Base-by-base conservation (phyloP, 78 protist species). In the Dictyostelium purpureum region DNA sequence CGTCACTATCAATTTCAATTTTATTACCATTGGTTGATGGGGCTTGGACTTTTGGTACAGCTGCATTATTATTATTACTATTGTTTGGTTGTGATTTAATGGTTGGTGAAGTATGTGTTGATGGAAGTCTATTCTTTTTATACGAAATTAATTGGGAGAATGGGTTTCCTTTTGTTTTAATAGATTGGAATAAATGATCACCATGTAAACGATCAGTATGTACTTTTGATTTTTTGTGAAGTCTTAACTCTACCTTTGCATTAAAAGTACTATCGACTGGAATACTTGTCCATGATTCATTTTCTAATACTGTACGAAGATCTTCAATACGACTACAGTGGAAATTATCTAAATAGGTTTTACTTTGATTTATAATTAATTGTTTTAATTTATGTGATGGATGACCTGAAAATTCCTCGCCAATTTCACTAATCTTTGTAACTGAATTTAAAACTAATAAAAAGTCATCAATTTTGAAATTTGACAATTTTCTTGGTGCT, bases 401-500 rank as follows among this genome's bases (percentile, higher is more conserved):
- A 35, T 67, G 70, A 33, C 90, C 88, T 47, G 82, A 73, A 73
- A 85, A 85, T 42, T 85, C 92, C 52, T 85, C 82, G 16, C 92
- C 92, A 59, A 85, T 85, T 63, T 70, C 92, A 31, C 66, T 43
- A 33, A 85, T 85, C 82, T 85, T 85, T 24, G 80, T 85, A 0
- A 85, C 92, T 0, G 92, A 85, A 43, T 85, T 85, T 21, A 85
- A 26, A 43, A 85, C 71, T 82, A 85, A 73, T 6, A 56, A 51
- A 82, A 85, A 85, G 57, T 85, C 92, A 59, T 85, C 92, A 51
- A 85, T 85, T 59, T 85, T 85, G 37, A 85, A 85, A 42, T 77
- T 73, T 14, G 77, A 57, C 16, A 85, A 24, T 47, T 85, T 85
- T 56, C 92, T 70, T 28, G 81, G 81, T 43, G 52, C 73, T 21